phyloP scores from a whole-genome alignment of 352 stramenopile genomes.

The Phytophthora parvispora region DNA sequence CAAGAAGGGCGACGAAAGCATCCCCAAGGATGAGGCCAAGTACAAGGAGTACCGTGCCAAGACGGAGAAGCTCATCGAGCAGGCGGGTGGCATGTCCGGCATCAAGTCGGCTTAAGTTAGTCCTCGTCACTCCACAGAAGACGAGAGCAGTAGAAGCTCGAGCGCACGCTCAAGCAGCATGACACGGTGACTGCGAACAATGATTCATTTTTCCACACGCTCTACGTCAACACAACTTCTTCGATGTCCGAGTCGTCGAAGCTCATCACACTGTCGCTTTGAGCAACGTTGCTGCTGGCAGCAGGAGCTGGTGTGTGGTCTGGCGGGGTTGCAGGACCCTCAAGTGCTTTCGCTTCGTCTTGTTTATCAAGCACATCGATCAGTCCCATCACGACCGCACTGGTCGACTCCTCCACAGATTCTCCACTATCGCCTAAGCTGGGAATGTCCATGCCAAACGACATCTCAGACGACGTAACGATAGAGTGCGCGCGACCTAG shows the following conservation, averaged over 20 bases:
- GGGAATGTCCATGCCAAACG: conserved; percentile 50
- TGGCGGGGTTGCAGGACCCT: not conserved
- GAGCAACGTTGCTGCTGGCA: not conserved
- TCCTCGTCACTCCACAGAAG: not conserved
- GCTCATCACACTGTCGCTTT: conserved; percentile 35
- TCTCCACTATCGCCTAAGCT: conserved; percentile 45
- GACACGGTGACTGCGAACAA: not conserved
- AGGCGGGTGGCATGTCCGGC: conserved; percentile 68
- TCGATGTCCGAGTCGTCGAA: conserved; percentile 76
- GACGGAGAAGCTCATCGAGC: conserved; percentile 79
- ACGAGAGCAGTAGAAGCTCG: not conserved
- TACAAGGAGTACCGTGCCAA: conserved; percentile 84
- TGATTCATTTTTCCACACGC: not conserved
- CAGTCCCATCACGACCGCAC: conserved; percentile 3
- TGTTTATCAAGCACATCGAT: not conserved
- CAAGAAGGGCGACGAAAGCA: conserved; percentile 86
- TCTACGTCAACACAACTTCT: conserved; percentile 54
- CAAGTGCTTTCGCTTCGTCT: not conserved
- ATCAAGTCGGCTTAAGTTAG: conserved; percentile 47
- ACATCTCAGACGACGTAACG: conserved; percentile 54
- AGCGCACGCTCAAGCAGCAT: not conserved
- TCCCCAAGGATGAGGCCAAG: conserved; percentile 68
- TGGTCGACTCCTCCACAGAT: conserved; percentile 12
- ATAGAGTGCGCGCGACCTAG: conserved; percentile 37
- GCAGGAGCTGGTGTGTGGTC: not conserved